Base-by-base conservation (phyloP, 345 rosid genomes). In the Trapa incisa region DNA sequence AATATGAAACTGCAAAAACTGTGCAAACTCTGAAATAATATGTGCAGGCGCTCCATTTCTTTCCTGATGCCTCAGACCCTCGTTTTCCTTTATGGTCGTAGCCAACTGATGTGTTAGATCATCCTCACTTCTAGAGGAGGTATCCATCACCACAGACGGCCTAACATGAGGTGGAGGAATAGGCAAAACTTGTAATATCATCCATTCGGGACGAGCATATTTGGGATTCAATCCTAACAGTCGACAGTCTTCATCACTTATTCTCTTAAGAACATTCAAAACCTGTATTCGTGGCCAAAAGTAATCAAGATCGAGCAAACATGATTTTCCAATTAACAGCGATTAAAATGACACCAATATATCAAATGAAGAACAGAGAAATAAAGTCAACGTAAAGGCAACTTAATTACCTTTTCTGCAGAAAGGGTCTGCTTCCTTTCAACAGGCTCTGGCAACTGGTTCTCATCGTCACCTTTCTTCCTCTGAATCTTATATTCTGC, bases 171-270 rank as follows among this genome's bases (percentile, higher is more conserved):
- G 99, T 70, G 99, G 99, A 50, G 99, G 97, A 68, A 93, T 88
- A 63, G 97, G 99, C 72, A 91, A 97, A 71, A 88, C 99, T 82
- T 91, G 91, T 52, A 91, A 78, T 76, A 94, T 94, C 99, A 94
- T 94, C 96, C 99, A 88, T 76, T 93, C 99, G 41, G 99, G 99
- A 70, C 97, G 97, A 50, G 99, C 99, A 81, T 86, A 91, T 80
- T 88, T 91, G 17, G 98, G 99, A 74, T 87, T 80, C 73, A 94
- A 86, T 65, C 99, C 98, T 68, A 94, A 65, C 70, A 91, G 78
- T 58, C 68, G 87, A 73, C 99, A 91, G 72, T 94, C 99, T 69
- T 81, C 95, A 37, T 94, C 99, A 67, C 97, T 91, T 80, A 94
- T 89, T 82, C 97, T 86, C 81, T 94, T 91, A 67, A 94, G 75